Base-by-base conservation (phyloP, 805 yeast genomes). In the Diddensiella santjacobensis region DNA sequence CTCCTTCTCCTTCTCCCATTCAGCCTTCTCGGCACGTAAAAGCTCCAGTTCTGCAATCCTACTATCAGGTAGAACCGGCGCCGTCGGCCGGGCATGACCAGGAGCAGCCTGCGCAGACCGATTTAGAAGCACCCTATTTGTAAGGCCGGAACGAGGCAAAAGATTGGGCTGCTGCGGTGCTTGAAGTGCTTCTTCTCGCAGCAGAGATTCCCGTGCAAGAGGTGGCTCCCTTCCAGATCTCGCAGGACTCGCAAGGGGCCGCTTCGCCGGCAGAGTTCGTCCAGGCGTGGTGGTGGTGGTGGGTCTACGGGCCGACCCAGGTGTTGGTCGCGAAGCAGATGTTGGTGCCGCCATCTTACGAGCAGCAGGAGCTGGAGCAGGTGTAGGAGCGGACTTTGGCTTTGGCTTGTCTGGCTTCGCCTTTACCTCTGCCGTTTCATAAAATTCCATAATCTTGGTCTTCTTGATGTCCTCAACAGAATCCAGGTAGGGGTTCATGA, bases 401-500 rank as follows among this genome's bases (percentile, higher is more conserved):
- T 62, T 59, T 1, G 68, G 52, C 49, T 69, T 71, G 2, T 60
- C 59, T 2, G 69, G 55, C 51, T 70, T 72, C 2, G 77, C 74
- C 31, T 72, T 74, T 1, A 86, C 86, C 31, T 71, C 71, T 0
- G 81, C 87, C 8, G 67, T 63, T 44, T 79, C 80, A 53, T 58
- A 77, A 44, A 75, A 78, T 24, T 81, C 83, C 37, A 70, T 69
- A 31, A 91, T 84, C 60, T 88, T 87, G 45, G 74, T 72, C 64
- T 76, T 78, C 63, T 91, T 80, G 56, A 81, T 76, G 42, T 83
- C 87, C 59, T 91, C 97, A 41, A 91, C 71, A n/a, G 77, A 76
- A 15, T 80, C 89, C 47, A 87, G 62, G 41, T 74, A 74, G 2
- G 75, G 71, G 44, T 70, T 78, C 54, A 88, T 67, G 44, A 79